Percentiles rank a stretch among this genome's conserved stretches.
phyloP scores from a whole-genome alignment of 1,284 basidiomycete genomes.

The Phylloboletellus chloephorus region DNA sequence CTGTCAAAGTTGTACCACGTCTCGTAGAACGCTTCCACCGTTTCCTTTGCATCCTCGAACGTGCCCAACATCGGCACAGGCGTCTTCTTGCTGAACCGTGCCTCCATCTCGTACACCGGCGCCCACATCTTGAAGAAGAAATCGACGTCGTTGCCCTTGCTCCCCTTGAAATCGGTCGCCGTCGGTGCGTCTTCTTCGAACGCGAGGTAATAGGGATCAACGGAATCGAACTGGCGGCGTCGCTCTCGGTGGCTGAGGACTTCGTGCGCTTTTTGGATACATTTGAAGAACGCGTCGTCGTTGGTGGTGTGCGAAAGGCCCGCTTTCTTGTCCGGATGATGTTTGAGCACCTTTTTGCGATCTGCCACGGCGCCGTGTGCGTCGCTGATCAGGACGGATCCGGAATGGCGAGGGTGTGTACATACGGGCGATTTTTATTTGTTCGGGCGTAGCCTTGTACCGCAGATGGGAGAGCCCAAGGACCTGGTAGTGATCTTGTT shows the following conservation, averaged over 20 bases:
- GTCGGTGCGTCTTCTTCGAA: constrained; percentile 77
- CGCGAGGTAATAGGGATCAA: constrained; percentile 75
- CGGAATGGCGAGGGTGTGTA: constrained; percentile 21
- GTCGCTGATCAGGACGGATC: constrained; percentile 10
- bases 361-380: constrained; percentile 51
- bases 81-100: constrained; percentile 83
- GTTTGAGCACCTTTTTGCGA: constrained; percentile 97
- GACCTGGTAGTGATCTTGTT: constrained; percentile 98
- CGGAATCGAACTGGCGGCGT: constrained; percentile 94
- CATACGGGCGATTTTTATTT: constrained; percentile 96
- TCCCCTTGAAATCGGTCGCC: constrained; percentile 57
- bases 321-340: constrained; percentile 99
- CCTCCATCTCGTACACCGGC: constrained; percentile 87
- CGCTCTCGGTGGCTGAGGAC: constrained; percentile 84
- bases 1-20: constrained; percentile 99
- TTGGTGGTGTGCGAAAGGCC: constrained; percentile 68
- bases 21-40: constrained; percentile 94
- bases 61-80: constrained; percentile 85
- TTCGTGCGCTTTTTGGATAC: constrained; percentile 95
- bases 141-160: constrained; percentile 41
- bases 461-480: constrained; percentile 90
- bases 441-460: constrained; percentile 83
- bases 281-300: constrained; percentile 99
- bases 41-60: constrained; percentile 68
- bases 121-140: constrained; percentile 59